A percentile compares a stretch with the other conserved stretches of the same genome.
Conservation (phyloP, 495 filamentous ascomycete genomes). For the Penicillium canescens region DNA sequence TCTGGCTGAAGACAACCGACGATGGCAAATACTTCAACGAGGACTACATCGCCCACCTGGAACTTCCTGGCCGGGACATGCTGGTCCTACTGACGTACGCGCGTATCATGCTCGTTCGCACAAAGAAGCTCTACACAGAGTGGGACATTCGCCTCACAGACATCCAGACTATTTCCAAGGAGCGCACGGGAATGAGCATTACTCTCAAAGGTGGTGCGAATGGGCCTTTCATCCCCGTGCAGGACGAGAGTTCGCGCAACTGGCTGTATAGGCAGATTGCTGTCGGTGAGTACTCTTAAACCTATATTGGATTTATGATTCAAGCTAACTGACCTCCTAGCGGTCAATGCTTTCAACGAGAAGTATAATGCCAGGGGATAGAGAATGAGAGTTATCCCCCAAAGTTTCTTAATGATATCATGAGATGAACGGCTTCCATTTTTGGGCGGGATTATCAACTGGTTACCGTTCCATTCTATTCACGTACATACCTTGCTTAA, state of each 20-base stretch:
- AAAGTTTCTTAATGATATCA: constrained; percentile 24
- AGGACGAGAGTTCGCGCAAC: constrained; percentile 81
- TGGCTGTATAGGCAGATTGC: constrained; percentile 80
- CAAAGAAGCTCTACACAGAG: constrained; percentile 78
- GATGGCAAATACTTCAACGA: constrained; percentile 98
- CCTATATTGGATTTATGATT: neutral
- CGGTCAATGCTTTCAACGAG: constrained; percentile 71
- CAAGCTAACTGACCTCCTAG: constrained; percentile 31
- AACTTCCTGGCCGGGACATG: constrained; percentile 86
- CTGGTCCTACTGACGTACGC: constrained; percentile 94
- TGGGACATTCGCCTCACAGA: constrained; percentile 97
- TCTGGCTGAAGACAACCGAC: constrained; percentile 97
- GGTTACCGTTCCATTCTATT: neutral
- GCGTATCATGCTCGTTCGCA: constrained; percentile 86
- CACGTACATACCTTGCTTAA: constrained; percentile 9
- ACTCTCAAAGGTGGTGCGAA: constrained; percentile 86
- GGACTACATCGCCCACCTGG: constrained; percentile 93
- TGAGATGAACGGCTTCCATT: constrained; percentile 21
- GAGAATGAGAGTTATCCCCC: constrained; percentile 2
- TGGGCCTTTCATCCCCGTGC: constrained; percentile 92
- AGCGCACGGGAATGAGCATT: constrained; percentile 89
- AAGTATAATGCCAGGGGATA: constrained; percentile 65
- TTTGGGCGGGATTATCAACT: constrained; percentile 9
- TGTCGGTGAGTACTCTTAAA: constrained; percentile 42
- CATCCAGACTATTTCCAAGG: constrained; percentile 94